These are phyloP conservation scores for Magnaporthiopsis incrustans DNA, from an alignment of 2,329 filamentous ascomycete genomes.

Conservation along the genomic window DNA sequence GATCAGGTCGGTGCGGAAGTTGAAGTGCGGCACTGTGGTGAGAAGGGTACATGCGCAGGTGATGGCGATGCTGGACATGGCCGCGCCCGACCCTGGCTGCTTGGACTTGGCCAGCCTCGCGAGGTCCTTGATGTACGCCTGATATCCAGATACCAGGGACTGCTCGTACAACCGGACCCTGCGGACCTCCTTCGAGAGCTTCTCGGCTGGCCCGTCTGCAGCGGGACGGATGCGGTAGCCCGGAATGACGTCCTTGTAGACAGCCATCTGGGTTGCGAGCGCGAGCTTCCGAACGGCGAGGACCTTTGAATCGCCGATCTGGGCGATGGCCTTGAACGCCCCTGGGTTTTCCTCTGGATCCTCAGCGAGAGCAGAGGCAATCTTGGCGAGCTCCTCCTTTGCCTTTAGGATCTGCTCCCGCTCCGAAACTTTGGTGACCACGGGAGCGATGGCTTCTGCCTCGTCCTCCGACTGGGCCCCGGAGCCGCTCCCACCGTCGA, in stretches of 20 bases:
- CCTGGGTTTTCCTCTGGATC: slow-evolving; percentile 85
- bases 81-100: slow-evolving; percentile 27
- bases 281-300: slow-evolving; percentile 76
- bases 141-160: slow-evolving; percentile 75
- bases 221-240: slow-evolving; percentile 88
- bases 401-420: slow-evolving; percentile 76
- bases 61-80: slow-evolving; percentile 67
- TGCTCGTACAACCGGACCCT: slow-evolving; percentile 80
- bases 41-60: slow-evolving; percentile 79
- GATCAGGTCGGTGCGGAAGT: slow-evolving; percentile 81
- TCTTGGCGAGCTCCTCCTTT: slow-evolving; percentile 84
- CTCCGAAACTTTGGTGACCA: slow-evolving; percentile 59
- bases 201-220: slow-evolving; percentile 67
- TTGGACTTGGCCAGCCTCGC: slow-evolving; percentile 54
- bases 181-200: slow-evolving; percentile 86
- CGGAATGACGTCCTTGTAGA: slow-evolving; percentile 94
- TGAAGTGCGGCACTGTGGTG: slow-evolving; percentile 86
- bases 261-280: slow-evolving; percentile 75
- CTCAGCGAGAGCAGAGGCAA: slow-evolving; percentile 77
- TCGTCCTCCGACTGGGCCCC: slow-evolving; percentile 11
- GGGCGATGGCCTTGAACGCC: slow-evolving; percentile 68
- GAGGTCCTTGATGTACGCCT: slow-evolving; percentile 72
- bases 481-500: slow-evolving; percentile 41
- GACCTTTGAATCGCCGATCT: slow-evolving; percentile 63
- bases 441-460: slow-evolving; percentile 35